These are phyloP conservation scores for Stachybotrys echinatus DNA, from an alignment of 2,329 filamentous ascomycete species.

Conservation along the genomic window DNA sequence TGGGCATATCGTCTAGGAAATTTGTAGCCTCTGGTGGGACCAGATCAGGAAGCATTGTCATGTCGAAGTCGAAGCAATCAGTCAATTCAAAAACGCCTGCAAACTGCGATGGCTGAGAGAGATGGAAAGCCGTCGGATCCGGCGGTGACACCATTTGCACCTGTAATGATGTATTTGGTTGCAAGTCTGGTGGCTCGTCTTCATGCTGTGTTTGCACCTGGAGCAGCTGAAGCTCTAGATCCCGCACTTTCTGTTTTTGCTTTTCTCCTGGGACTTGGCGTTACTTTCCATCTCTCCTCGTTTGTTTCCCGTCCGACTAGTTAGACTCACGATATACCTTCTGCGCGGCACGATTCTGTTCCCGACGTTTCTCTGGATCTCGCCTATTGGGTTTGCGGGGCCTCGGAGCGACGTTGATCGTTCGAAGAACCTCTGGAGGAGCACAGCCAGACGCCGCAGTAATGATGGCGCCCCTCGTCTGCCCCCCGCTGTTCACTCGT, in stretches of 20 bases:
- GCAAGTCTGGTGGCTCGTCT: neutral
- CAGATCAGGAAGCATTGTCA: neutral
- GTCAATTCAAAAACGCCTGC: neutral
- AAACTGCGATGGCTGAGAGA: neutral
- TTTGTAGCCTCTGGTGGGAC: neutral
- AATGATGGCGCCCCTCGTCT: neutral
- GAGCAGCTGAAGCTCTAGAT: conserved; percentile 12
- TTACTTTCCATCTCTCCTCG: neutral
- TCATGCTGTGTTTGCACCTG: neutral
- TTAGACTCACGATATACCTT: conserved; percentile 29
- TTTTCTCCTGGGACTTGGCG: conserved; percentile 16
- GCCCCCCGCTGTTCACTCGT: neutral
- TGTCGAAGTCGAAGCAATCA: neutral
- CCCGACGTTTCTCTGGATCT: conserved; percentile 17
- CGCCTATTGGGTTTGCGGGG: neutral
- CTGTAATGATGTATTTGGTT: neutral
- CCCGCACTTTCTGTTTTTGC: conserved; percentile 17
- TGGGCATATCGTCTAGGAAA: neutral
- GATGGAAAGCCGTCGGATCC: neutral
- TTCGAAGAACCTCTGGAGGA: neutral
- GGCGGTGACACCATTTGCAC: conserved; percentile 8
- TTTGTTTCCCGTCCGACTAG: neutral
- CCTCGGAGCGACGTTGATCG: neutral
- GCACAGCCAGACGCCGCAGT: neutral
- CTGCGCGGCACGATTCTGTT: conserved; percentile 33